Conservation (phyloP, 495 filamentous ascomycete genomes). For the Penicilliopsis zonata region DNA sequence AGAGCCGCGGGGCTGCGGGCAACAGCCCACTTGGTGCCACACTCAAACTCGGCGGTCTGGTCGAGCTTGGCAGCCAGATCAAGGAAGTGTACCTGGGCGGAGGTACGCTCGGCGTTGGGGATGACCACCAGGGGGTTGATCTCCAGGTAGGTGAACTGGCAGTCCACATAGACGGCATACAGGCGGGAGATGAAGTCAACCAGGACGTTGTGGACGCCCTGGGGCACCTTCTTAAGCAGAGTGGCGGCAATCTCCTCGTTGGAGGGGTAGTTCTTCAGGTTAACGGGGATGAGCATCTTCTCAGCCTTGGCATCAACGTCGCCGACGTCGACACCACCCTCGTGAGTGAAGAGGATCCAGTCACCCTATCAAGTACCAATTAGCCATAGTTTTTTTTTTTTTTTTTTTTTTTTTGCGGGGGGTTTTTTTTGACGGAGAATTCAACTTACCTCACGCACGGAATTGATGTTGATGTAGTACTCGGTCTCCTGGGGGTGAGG, state of each 20-base stretch:
- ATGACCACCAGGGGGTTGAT: slow-evolving; percentile 99
- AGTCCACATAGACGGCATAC: slow-evolving; percentile 98
- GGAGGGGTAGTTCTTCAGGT: slow-evolving; percentile 87
- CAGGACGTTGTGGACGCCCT: slow-evolving; percentile 92
- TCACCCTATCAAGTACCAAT: slow-evolving; percentile 60
- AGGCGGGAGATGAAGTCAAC: slow-evolving; percentile 93
- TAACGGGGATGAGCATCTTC: slow-evolving; percentile 95
- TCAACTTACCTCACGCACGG: slow-evolving; percentile 69
- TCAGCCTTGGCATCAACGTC: slow-evolving; percentile 98
- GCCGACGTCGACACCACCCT: slow-evolving; percentile 98
- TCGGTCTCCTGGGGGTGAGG: slow-evolving; percentile 87
- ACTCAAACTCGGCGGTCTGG: slow-evolving; percentile 99
- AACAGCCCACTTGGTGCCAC: slow-evolving; percentile 96
- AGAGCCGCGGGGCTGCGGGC: slow-evolving; percentile 80
- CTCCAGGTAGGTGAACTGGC: slow-evolving; percentile 99
- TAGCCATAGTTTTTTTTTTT: too few species aligned
- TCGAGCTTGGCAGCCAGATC: slow-evolving; percentile 98
- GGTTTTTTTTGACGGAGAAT: neutral
- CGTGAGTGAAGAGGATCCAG: slow-evolving; percentile 98
- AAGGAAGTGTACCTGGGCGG: slow-evolving; percentile 92
- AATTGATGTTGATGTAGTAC: slow-evolving; percentile 98
- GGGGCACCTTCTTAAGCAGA: slow-evolving; percentile 84
- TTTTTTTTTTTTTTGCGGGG: too few species aligned
- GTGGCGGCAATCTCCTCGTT: slow-evolving; percentile 81
- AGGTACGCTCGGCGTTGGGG: slow-evolving; percentile 83